Conservation (phyloP, 768 basidiomycete species). For the Cystobasidium ongulense region DNA sequence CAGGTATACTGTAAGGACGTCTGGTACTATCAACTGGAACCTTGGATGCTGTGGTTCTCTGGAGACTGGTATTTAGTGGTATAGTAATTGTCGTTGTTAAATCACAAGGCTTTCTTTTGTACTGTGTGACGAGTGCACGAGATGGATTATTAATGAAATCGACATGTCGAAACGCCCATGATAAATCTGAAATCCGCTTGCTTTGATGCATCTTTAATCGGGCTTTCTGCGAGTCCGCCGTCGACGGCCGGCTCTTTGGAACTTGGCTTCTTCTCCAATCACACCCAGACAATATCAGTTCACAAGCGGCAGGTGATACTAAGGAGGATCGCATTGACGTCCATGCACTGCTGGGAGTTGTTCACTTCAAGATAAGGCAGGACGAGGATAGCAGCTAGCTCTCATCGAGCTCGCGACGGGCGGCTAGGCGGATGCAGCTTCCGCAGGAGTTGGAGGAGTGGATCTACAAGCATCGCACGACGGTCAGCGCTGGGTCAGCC, state of each 20-base stretch:
- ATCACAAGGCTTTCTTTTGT: no score
- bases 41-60: neutral
- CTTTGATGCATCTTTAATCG: no score
- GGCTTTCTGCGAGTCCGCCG: no score
- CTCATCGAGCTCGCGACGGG: no score
- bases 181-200: no score
- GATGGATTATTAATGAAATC: no score
- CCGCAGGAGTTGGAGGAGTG: constrained; percentile 11
- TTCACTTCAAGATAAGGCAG: neutral
- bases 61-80: no score
- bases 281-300: neutral
- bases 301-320: neutral
- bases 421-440: constrained; percentile 7
- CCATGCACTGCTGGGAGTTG: neutral
- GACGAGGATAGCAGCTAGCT: no score
- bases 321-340: neutral
- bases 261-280: no score
- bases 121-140: no score
- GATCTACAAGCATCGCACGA: constrained; percentile 32
- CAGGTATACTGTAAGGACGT: neutral
- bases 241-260: neutral
- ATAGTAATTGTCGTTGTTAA: no score
- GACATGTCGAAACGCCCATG: no score
- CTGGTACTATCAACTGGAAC: neutral
- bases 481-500: constrained; percentile 27